Base-by-base conservation (phyloP, 2,329 filamentous ascomycete species). In the Metarhizium album region DNA sequence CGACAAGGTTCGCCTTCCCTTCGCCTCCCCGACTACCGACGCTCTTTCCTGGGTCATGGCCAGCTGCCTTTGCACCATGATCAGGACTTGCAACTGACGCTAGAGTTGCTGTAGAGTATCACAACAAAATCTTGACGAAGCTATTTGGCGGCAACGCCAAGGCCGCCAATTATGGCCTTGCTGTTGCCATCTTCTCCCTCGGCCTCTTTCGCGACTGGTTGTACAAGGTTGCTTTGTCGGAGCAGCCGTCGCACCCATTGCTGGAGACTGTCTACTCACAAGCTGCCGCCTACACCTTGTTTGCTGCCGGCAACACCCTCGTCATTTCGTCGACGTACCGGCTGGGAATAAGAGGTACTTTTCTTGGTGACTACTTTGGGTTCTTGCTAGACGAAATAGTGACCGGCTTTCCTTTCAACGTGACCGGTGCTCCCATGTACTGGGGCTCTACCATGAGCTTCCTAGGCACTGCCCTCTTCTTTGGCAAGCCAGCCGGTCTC, bases 301-400 rank as follows among this genome's bases (percentile, higher is more conserved):
- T 97, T 60, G 75, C 76, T 27, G 64, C 72, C 37, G 93, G 93
- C 52, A 96, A 95, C 68, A 69, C 86, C 48, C 81, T 98, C 35
- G 93, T 98, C 47, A 61, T 97, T 47, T 84, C 85, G 33, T 93
- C 87, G 54, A 97, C 95, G 71, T 96, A 83, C 82, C 86, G 84
- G 33, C 82, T 98, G 40, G 93, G 93, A 52, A 82, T 98, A 62
- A 96, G 90, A 1, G 93, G 93, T 55, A 98, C 93, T 37, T 98
- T 96, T 67, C 76, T 98, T 35, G 93, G 93, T 60, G 93, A 98
- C 74, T 98, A 98, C 76, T 98, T 97, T 66, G 93, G 93, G 59
- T 96, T 97, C 67, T 76, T 98, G 58, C 95, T 96, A 90, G 91
- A 97, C 65, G 74, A 85, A 59, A 91, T 91, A 62, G 90, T 98